A percentile compares a stretch with the other conserved stretches of the same genome.
Evolutionary conservation across 2,329 filamentous ascomycete species (phyloP).

Genomic region (Clarireedia homoeocarpa): DNA sequence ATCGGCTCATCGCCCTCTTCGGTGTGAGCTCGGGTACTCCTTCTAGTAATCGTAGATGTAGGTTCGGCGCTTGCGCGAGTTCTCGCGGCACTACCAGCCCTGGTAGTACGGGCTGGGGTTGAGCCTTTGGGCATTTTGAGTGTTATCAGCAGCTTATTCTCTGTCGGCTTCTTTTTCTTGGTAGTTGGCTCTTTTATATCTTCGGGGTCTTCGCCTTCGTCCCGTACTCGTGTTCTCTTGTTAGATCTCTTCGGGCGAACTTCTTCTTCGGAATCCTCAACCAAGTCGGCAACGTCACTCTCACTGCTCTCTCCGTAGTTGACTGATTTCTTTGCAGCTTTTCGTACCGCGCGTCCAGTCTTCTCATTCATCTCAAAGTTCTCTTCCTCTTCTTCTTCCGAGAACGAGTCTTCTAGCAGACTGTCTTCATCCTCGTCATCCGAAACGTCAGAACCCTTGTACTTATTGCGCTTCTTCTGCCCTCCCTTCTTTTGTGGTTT

Average conservation of each 20-base stretch:
- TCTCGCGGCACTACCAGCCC: slow-evolving; percentile 25
- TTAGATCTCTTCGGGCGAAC: slow-evolving; percentile 17
- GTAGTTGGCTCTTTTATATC: slow-evolving; percentile 13
- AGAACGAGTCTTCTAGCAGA: slow-evolving; percentile 41
- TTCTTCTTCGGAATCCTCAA: slow-evolving; percentile 26
- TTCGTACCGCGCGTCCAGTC: slow-evolving; percentile 42
- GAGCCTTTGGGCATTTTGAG: slow-evolving; percentile 21
- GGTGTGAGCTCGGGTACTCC: slow-evolving; percentile 26
- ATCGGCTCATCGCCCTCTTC: slow-evolving; percentile 48
- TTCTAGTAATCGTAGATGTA: slow-evolving; percentile 21
- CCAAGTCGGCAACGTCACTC: slow-evolving; percentile 29
- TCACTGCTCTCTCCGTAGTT: slow-evolving; percentile 42
- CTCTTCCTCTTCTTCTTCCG: slow-evolving; percentile 33
- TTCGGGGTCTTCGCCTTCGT: slow-evolving; percentile 23
- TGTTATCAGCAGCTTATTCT: slow-evolving; percentile 21
- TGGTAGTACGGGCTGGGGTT: slow-evolving; percentile 18
- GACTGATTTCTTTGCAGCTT: slow-evolving; percentile 37
- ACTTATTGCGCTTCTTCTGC: slow-evolving; percentile 36
- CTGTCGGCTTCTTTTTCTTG: slow-evolving; percentile 1
- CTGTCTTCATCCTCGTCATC: slow-evolving; percentile 49
- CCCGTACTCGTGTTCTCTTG: slow-evolving; percentile 19
- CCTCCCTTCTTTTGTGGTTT: slow-evolving; percentile 23
- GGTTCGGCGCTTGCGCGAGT: slow-evolving; percentile 22
- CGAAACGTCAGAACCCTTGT: slow-evolving; percentile 55
- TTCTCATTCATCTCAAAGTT: slow-evolving; percentile 37